Evolutionary conservation across 371 early-diverging fungal species (phyloP), one percentile per base, ranked within the genome.

Genomic region (Batkoa obscura): DNA sequence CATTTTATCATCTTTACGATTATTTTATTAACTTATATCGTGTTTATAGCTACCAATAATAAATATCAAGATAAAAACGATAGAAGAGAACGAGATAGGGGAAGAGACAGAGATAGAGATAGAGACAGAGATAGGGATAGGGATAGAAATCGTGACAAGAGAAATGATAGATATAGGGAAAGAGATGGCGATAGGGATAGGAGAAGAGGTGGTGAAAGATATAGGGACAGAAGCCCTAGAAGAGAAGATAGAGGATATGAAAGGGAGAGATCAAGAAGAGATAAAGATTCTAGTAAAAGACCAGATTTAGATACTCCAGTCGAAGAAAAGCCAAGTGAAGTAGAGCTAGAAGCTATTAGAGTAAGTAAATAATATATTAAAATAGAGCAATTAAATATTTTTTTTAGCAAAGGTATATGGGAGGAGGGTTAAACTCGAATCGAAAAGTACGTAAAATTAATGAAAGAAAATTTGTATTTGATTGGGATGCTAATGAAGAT

Each of bases 401-500:
- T 30, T 15, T n/a, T 55, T 63, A 85, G 76, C 83, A 86, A 61
- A 80, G 88, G 2, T 96, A 94, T 61, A 81, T 94, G 78, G 92
- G 88, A 10, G 9, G n/a, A 5, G 80, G 79, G 31, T 88, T 90
- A 36, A 68, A 75, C 3, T 76, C 76, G 54, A 80, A 81, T 59
- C 74, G 87, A 43, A 83, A 81, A 60, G 73, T 80, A 51, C 81
- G 95, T 32, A 73, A 79, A 58, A 83, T 83, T 75, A 87, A 86
- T 59, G 84, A 93, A 54, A 84, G 88, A 49, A 89, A 89, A 66
- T 94, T 96, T 62, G 87, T 89, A 13, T 96, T 96, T 68, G 97
- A 92, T 64, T 96, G 97, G 97, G 92, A 87, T 55, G 86, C 86
- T 0, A 74, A 73, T 32, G 97, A 96, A 64, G 97, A 96, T 59